Evolutionary conservation across 768 basidiomycete genomes (phyloP), one percentile per base, ranked within the genome.

Genomic region (Cystofilobasidium macerans): DNA sequence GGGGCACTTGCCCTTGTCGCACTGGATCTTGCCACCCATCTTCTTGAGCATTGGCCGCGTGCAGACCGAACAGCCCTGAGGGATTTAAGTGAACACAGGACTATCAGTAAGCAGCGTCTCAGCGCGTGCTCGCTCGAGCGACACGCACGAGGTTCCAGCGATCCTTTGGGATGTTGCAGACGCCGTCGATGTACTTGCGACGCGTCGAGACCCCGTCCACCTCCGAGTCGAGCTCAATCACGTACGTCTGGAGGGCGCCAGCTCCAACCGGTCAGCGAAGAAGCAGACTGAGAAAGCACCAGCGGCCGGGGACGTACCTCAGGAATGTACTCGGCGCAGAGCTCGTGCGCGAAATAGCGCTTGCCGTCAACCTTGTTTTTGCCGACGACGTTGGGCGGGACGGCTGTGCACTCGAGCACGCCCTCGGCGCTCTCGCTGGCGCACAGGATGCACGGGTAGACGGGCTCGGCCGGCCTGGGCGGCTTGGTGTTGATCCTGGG

Each of bases 11-110:
- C 75, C 75, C 68, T 88, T 89, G 20, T 89, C 88, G 74, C 93
- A 97, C 73, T 97, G 93, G 30, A 95, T 75, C 69, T 78, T 76
- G 38, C 74, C 75, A 11, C 75, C 76, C 36, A 71, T 69, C 35
- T 69, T 69, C 22, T 71, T 71, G 20, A 73, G 65, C 14, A 62
- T 80, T 48, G 78, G 81, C 74, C 85, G 89, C n/a, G 81, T 79
- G 74, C 93, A 97, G 0, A 85, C 82, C 9, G 85, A 82, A 75
- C 94, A 99, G 86, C 94, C 95, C 91, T 97, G 47, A 3, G 24
- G 14, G 35, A 26, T 18, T 57, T 60, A 56, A 43, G 36, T 13
- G 26, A 42, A 30, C 60, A 12, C 57, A 40, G 24, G 61, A 9
- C 33, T 42, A 33, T 69, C 57, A 42, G 2, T 7, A 42, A 30